Percentiles rank a stretch among this genome's conserved stretches.
phyloP scores from a whole-genome alignment of 164 flowering plant genomes.

The Magnolia sinica region DNA sequence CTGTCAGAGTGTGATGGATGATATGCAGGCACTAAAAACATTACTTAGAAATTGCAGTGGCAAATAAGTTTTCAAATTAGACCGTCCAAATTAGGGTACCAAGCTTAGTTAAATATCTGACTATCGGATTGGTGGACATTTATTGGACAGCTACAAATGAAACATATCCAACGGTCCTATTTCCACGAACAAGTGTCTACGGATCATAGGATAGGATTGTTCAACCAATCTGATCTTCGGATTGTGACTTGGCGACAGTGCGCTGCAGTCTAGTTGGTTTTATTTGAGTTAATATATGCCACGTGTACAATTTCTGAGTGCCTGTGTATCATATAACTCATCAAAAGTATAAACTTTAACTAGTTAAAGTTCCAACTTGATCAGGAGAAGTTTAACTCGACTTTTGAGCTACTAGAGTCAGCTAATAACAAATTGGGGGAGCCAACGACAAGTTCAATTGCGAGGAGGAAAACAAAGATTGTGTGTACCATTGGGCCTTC shows the following conservation, averaged over 20 bases:
- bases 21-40: no score
- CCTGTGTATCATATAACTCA: not conserved
- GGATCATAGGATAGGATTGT: not conserved
- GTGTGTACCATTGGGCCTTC: conserved; percentile 99
- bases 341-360: not conserved
- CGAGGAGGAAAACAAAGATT: conserved; percentile 76
- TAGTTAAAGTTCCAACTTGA: not conserved
- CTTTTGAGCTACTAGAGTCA: conserved; percentile 31
- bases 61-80: no score
- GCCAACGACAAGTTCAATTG: conserved; percentile 11
- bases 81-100: no score
- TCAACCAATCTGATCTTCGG: not conserved
- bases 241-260: no score
- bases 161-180: no score
- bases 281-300: not conserved
- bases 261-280: not conserved
- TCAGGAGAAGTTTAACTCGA: conserved; percentile 27
- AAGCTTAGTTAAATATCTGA: no score
- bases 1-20: no score
- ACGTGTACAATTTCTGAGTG: not conserved
- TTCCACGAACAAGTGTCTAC: no score
- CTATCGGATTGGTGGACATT: no score
- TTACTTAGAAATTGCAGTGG: no score
- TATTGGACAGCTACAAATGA: no score
- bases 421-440: conserved; percentile 18